phyloP scores from a whole-genome alignment of 768 basidiomycete genomes.

The Phlebiopsis gigantea region DNA sequence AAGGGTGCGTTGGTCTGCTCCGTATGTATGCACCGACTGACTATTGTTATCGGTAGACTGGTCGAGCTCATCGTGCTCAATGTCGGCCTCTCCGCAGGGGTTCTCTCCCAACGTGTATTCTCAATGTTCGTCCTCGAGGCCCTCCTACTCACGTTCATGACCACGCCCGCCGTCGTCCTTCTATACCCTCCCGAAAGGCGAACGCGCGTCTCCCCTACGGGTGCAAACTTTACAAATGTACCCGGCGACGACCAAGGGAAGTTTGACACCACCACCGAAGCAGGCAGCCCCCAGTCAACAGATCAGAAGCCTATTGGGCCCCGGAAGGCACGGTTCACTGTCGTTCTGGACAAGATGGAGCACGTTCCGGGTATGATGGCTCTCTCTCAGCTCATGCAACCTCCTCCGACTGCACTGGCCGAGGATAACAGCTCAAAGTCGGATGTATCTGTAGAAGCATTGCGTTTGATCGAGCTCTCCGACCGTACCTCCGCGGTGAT shows the following conservation, averaged over 20 bases:
- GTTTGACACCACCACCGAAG: background rate
- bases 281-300: constrained; percentile 14
- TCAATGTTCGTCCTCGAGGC: constrained; percentile 94
- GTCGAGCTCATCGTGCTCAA: constrained; percentile 96
- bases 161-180: constrained; percentile 65
- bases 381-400: constrained; percentile 74
- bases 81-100: constrained; percentile 78
- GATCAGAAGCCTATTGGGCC: constrained; percentile 10
- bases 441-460: constrained; percentile 57
- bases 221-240: constrained; percentile 43
- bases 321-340: constrained; percentile 62
- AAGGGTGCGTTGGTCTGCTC: constrained; percentile 58
- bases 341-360: constrained; percentile 88
- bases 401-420: constrained; percentile 19
- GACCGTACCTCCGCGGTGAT: constrained; percentile 64
- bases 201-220: constrained; percentile 40
- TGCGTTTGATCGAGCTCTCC: constrained; percentile 81
- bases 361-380: constrained; percentile 89
- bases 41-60: constrained; percentile 42
- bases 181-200: constrained; percentile 66
- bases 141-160: constrained; percentile 77
- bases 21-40: background rate
- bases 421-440: constrained; percentile 8
- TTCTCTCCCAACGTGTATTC: constrained; percentile 69
- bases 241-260: constrained; percentile 28